phyloP scores from a whole-genome alignment of 257 asterid species.

The Nicotiana paniculata region DNA sequence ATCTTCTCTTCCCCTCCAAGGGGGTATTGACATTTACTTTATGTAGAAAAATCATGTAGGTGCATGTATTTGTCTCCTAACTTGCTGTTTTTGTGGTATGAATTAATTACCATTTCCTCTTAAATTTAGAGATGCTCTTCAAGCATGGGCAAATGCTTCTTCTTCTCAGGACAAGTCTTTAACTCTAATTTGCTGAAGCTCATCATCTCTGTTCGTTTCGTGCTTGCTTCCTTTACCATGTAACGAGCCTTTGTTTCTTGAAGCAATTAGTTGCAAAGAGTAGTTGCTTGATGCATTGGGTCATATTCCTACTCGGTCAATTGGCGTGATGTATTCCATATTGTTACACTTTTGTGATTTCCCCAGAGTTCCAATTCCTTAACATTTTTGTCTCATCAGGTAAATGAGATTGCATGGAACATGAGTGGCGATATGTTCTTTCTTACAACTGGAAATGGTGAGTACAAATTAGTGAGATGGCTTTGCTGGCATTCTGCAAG shows the following conservation, averaged over 20 bases:
- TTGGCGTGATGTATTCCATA: background rate
- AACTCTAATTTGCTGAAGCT: background rate
- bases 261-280: background rate
- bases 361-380: background rate
- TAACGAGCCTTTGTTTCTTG: background rate
- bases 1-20: background rate
- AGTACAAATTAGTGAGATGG: conserved; percentile 18
- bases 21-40: background rate
- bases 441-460: conserved; percentile 95
- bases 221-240: background rate
- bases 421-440: conserved; percentile 80
- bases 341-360: background rate
- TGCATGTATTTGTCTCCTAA: background rate
- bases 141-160: background rate
- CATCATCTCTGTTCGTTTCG: background rate
- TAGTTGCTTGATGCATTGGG: background rate
- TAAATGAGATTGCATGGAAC: conserved; percentile 79
- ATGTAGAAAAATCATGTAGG: background rate
- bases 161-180: background rate
- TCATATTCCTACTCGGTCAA: background rate
- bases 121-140: background rate
- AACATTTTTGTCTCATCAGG: conserved; percentile 38
- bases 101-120: background rate
- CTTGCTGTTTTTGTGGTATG: background rate
- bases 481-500: background rate